Base-by-base conservation (phyloP, 176 grass and related monocot species). In the Areca catechu region DNA sequence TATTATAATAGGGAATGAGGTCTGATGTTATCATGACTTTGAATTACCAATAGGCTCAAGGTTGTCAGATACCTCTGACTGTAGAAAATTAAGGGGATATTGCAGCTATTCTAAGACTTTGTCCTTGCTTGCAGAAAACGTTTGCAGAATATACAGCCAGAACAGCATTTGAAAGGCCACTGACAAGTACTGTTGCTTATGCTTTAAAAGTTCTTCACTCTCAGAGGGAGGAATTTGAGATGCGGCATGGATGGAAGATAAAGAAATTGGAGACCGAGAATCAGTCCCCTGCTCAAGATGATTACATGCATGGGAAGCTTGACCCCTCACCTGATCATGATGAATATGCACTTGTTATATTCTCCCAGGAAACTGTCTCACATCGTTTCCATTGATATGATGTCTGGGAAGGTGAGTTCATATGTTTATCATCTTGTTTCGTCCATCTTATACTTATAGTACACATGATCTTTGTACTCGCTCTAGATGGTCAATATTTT, bases 321-420 rank as follows among this genome's bases (percentile, higher is more conserved):
- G 75, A 86, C 58, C 87, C 82, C 16, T 79, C 87, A 19, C 87
- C 87, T 56, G 61, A 74, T 70, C 68, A 86, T 77, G 69, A 82
- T 65, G 87, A 86, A 71, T 91, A 91, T 56, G 87, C 87, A 21
- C 87, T 82, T 54, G 87, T 91, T 66, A 91, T 91, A 73, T 86
- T 91, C 68, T 86, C 87, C 15, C 87, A 91, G 66, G 82, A 91
- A 76, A 86, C 87, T 19, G 37, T 86, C 83, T 55, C 87, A 91
- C 56, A 86, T 91, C 22, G 70, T 91, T 56, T 91, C 82, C 14
- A 71, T 91, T 66, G 87, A 91, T 79, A 91, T 91, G 87, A 77
- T 91, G 87, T 91, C 82, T 47, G 87, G 87, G 28, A 86, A 86
- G 82, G 87, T 91, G 43, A 77, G 23, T 68, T 72, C 47, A 51